Percentiles rank a stretch among this genome's conserved stretches.
Evolutionary conservation across 2,329 filamentous ascomycete species (phyloP).

Genomic region (Nothopassalora personata): DNA sequence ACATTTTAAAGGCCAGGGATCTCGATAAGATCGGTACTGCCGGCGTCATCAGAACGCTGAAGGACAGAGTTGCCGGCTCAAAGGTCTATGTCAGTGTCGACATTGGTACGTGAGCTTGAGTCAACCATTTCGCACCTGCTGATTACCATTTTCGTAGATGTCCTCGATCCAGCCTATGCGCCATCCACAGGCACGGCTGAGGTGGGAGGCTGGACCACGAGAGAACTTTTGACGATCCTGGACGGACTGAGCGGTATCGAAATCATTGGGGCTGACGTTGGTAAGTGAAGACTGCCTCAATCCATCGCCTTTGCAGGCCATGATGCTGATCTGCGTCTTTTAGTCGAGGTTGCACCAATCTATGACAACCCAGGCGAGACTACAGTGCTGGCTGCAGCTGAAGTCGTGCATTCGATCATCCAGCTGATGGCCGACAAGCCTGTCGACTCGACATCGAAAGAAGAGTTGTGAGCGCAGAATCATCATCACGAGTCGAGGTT

Average conservation of each 20-base stretch:
- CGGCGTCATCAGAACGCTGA: constrained; percentile 46
- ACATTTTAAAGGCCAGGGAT: constrained; percentile 52
- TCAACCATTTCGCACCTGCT: constrained; percentile 39
- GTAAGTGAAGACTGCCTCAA: constrained; percentile 28
- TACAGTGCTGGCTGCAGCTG: constrained; percentile 52
- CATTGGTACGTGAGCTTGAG: not conserved
- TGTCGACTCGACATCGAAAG: constrained; percentile 21
- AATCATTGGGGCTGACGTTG: constrained; percentile 55
- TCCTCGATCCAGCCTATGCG: constrained; percentile 50
- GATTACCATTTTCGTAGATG: constrained; percentile 45
- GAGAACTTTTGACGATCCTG: constrained; percentile 54
- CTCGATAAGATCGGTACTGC: constrained; percentile 46
- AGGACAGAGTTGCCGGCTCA: constrained; percentile 46
- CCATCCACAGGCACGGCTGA: constrained; percentile 56
- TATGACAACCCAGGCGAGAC: constrained; percentile 58
- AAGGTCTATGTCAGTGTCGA: constrained; percentile 48
- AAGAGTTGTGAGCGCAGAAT: not conserved
- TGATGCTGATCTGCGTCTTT: not conserved
- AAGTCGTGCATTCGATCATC: constrained; percentile 49
- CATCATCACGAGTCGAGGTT: not conserved
- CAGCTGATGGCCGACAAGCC: constrained; percentile 44
- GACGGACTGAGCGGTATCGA: constrained; percentile 55
- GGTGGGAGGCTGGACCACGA: constrained; percentile 57
- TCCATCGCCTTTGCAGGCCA: not conserved
- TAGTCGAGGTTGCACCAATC: constrained; percentile 57